Base-by-base conservation (phyloP, 495 filamentous ascomycete species). In the Aspergillus baeticus region DNA sequence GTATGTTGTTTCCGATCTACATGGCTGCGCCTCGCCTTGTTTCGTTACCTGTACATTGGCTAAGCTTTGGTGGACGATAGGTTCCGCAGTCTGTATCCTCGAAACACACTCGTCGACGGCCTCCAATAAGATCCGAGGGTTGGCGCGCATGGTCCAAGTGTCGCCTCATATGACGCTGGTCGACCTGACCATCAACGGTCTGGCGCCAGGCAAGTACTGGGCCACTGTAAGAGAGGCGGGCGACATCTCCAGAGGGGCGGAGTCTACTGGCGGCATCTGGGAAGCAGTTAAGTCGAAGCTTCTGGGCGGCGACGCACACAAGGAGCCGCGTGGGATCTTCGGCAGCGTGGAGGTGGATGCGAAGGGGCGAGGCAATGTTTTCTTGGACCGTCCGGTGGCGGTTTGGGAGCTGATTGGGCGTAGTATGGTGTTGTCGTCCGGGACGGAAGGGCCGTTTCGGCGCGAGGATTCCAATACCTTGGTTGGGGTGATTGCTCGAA, bases 391-490 rank as follows among this genome's bases (percentile, higher is more conserved):
- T 58, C 82, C 86, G 1, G 82, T 96, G 53, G 86, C 91, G 68
- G 83, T 96, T 31, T 97, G 94, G 94, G 94, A 97, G 74, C 81
- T 96, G 72, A 95, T 96, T 65, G 94, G 93, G 18, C 84, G 92
- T 59, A 90, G 91, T 62, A 84, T 98, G 77, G 87, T 94, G 22
- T 82, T 97, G 22, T 85, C 88, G 15, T 83, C 77, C 54, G 54
- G 69, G 60, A 66, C 63, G 46, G 72, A 74, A 44, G 69, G 70
- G 3, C 72, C 74, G 47, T 83, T 85, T 65, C 69, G 83, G 58
- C 76, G 75, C 60, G 87, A 92, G 62, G 89, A 95, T 63, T 78
- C 84, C 46, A 84, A 95, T 65, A 93, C 91, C 29, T 74, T 96
- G 37, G 88, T 96, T 6, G 94, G 94, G 31, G 91, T 98, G 48